Conservation (phyloP, 2,329 filamentous ascomycete genomes). For the Monosporascus sp. region DNA sequence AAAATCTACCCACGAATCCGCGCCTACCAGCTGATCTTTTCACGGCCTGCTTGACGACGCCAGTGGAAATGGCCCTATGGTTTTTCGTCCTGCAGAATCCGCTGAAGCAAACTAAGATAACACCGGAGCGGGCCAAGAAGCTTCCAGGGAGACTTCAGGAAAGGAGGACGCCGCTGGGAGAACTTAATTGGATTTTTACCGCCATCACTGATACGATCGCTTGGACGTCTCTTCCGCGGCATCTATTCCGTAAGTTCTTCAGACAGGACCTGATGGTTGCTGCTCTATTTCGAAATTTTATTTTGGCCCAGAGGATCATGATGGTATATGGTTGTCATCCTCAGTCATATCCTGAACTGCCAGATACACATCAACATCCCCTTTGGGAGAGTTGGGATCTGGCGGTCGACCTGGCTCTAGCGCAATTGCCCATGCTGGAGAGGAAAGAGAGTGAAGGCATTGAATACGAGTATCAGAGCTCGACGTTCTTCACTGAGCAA, state of each 20-base stretch:
- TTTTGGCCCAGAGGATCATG: slow-evolving; percentile 94
- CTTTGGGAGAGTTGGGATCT: slow-evolving; percentile 98
- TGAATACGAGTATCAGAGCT: slow-evolving; percentile 91
- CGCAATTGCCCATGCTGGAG: slow-evolving; percentile 82
- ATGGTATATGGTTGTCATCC: slow-evolving; percentile 92
- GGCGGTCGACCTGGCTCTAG: slow-evolving; percentile 89
- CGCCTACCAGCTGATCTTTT: slow-evolving; percentile 91
- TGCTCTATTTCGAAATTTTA: slow-evolving; percentile 90
- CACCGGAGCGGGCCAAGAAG: slow-evolving; percentile 77
- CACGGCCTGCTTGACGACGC: slow-evolving; percentile 91
- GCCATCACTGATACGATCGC: slow-evolving; percentile 98
- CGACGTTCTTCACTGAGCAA: slow-evolving; percentile 94
- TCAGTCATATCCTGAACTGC: slow-evolving; percentile 84
- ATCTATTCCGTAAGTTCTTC: slow-evolving; percentile 94
- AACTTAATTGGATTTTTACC: slow-evolving; percentile 99
- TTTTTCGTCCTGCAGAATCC: slow-evolving; percentile 96
- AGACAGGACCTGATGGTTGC: slow-evolving; percentile 98
- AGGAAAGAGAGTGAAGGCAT: slow-evolving; percentile 66
- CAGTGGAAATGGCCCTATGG: slow-evolving; percentile 93
- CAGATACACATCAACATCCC: slow-evolving; percentile 89
- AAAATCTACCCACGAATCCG: slow-evolving; percentile 92
- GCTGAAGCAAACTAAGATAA: slow-evolving; percentile 59
- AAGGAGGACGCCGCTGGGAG: slow-evolving; percentile 84
- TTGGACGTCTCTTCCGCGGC: slow-evolving; percentile 88
- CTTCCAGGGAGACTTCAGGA: slow-evolving; percentile 91